Evolutionary conservation across 176 grass and related monocot species (phyloP), one percentile per base, ranked within the genome.

Genomic region (Metroxylon sagu): DNA sequence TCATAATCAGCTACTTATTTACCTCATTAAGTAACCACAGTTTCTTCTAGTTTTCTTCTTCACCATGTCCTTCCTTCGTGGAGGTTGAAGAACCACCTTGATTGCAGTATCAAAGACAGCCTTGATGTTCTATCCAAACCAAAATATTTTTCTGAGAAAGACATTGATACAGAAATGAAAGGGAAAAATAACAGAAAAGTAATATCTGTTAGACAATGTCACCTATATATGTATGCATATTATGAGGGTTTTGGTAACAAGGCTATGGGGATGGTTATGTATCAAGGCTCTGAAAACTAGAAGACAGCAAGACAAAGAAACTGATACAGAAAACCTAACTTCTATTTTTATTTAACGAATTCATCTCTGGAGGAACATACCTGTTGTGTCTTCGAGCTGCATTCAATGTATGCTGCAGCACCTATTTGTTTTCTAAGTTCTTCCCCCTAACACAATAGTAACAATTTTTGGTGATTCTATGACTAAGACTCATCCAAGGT

Each of bases 31-130:
- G 76, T 84, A 91, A 21, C 81, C 81, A 19, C 76, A 75, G 79
- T 70, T 80, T 60, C 72, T 65, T 80, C 64, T 83, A 14, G 17
- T 86, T 53, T 79, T 97, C 76, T 79, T 97, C 83, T 72, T 88
- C 0, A 62, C 31, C 60, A 75, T 71, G 76, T 98, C 82, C 73
- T 86, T 92, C 18, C 73, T 80, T 50, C 82, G 67, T 16, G 93
- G 81, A 1, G 93, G 93, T 30, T 92, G 93, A 64, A 98, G 93
- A 69, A 98, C 88, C 59, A 89, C 93, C 61, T 92, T 98, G 53
- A 98, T 98, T 27, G 93, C 88, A 2, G 87, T 82, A 66, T 98
- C 93, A 2, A 98, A 98, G 18, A 98, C 76, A 19, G 77, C 74
- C 68, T 98, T 98, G 48, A 98, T 62, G 73, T 98, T 98, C 93